Percentiles rank a stretch among this genome's conserved stretches.
These are phyloP conservation scores for Rhododendron ovatum DNA, from an alignment of 148 eudicot species.

Conservation along the genomic window DNA sequence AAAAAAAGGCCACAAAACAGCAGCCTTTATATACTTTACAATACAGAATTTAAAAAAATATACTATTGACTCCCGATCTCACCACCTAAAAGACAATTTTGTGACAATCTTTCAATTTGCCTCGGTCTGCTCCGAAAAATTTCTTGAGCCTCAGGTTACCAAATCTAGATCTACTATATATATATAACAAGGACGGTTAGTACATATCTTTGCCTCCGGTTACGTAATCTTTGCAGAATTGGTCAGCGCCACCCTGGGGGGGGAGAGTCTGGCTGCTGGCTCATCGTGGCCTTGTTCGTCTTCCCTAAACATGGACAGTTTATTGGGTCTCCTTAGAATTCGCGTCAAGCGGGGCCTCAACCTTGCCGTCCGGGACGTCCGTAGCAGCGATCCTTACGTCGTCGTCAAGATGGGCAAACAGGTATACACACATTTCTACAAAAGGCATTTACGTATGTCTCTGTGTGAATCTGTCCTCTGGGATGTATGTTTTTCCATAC, in stretches of 20 bases:
- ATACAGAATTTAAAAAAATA: too few relatives aligned
- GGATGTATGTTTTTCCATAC: background rate
- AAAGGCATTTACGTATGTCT: background rate
- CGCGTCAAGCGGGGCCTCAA: conserved; percentile 59
- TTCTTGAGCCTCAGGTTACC: too few relatives aligned
- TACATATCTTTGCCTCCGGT: background rate
- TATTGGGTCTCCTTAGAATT: conserved; percentile 66
- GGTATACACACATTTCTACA: conserved; percentile 20
- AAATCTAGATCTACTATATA: too few relatives aligned
- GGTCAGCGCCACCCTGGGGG: background rate
- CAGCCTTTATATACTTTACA: too few relatives aligned
- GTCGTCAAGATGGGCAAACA: conserved; percentile 68
- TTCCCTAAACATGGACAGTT: conserved; percentile 30
- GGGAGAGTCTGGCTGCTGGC: background rate
- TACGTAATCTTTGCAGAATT: background rate
- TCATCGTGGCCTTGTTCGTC: background rate
- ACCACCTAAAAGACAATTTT: too few relatives aligned
- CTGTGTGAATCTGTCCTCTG: background rate
- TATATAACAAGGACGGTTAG: background rate
- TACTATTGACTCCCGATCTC: too few relatives aligned
- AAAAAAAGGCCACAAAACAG: too few relatives aligned
- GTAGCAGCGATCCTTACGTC: conserved; percentile 76
- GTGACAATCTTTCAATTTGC: too few relatives aligned
- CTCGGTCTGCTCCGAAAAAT: too few relatives aligned
- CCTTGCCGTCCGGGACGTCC: conserved; percentile 79